These are phyloP conservation scores for Chalciporus sp. DNA, from an alignment of 1,284 basidiomycete species.

Conservation along the genomic window DNA sequence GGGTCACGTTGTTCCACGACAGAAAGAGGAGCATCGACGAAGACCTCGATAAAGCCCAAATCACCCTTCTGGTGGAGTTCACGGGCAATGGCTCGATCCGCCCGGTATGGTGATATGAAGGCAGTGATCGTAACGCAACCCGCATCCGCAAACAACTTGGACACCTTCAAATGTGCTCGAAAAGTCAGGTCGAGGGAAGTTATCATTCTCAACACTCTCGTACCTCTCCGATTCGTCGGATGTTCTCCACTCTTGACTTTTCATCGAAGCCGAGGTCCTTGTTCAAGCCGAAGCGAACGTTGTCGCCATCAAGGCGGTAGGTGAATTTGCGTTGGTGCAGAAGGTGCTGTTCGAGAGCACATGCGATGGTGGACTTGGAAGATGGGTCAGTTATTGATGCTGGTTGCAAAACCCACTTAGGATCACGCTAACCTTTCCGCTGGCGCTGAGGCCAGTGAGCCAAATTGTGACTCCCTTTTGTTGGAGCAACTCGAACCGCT, in stretches of 20 bases:
- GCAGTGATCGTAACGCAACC: slow-evolving; percentile 89
- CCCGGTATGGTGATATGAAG: slow-evolving; percentile 97
- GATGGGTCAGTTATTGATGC: not conserved
- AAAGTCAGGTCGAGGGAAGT: slow-evolving; percentile 11
- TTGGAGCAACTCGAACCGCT: slow-evolving; percentile 68
- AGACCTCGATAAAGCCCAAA: slow-evolving; percentile 93
- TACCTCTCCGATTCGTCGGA: slow-evolving; percentile 96
- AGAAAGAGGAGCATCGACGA: slow-evolving; percentile 87
- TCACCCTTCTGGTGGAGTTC: slow-evolving; percentile 76
- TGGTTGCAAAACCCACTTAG: not conserved
- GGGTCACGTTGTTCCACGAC: slow-evolving; percentile 94
- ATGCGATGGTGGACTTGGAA: slow-evolving; percentile 91
- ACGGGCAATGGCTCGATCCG: slow-evolving; percentile 86
- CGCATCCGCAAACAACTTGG: slow-evolving; percentile 92
- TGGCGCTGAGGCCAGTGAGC: slow-evolving; percentile 93
- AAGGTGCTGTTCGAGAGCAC: slow-evolving; percentile 95
- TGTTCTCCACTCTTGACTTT: slow-evolving; percentile 95
- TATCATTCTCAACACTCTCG: slow-evolving; percentile 13
- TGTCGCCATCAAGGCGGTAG: slow-evolving; percentile 97
- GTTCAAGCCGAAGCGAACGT: slow-evolving; percentile 96
- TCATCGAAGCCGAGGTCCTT: slow-evolving; percentile 98
- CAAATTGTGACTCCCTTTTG: slow-evolving; percentile 92
- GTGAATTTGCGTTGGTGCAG: slow-evolving; percentile 84
- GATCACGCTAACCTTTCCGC: slow-evolving; percentile 74
- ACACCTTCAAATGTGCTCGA: slow-evolving; percentile 59